These are phyloP conservation scores for Xylariaceae sp. DNA, from an alignment of 2,329 filamentous ascomycete genomes.

Conservation along the genomic window DNA sequence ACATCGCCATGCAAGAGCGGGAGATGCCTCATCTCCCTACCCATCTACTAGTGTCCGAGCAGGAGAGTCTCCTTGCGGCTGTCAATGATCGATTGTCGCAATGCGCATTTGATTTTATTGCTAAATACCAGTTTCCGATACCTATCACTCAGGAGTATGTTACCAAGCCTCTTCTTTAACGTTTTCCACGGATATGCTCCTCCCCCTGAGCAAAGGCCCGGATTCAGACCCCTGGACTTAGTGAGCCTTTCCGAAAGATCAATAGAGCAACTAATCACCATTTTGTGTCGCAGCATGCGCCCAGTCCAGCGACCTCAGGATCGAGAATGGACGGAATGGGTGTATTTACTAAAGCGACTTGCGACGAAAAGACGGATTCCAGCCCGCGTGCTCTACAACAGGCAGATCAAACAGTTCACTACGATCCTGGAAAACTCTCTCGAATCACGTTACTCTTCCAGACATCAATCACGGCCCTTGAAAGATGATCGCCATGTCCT, in stretches of 20 bases:
- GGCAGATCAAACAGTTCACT: slow-evolving; percentile 86
- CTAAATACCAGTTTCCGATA: slow-evolving; percentile 86
- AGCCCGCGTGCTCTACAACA: slow-evolving; percentile 77
- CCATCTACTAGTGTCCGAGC: slow-evolving; percentile 76
- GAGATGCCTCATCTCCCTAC: slow-evolving; percentile 78
- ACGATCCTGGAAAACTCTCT: slow-evolving; percentile 83
- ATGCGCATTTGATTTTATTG: slow-evolving; percentile 85
- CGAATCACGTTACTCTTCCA: slow-evolving; percentile 80
- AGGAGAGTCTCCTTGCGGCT: slow-evolving; percentile 72
- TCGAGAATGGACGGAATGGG: slow-evolving; percentile 84
- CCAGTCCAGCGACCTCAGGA: slow-evolving; percentile 40
- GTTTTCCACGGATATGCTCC: not conserved
- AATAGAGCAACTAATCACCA: slow-evolving; percentile 4
- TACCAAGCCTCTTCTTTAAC: not conserved
- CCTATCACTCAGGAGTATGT: slow-evolving; percentile 64
- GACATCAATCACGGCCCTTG: slow-evolving; percentile 74
- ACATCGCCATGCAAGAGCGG: slow-evolving; percentile 70
- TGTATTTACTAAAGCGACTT: slow-evolving; percentile 77
- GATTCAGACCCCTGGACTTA: not conserved
- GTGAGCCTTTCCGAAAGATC: not conserved
- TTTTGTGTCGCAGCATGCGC: slow-evolving; percentile 48
- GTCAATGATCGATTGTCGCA: slow-evolving; percentile 81
- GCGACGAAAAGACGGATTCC: slow-evolving; percentile 83
- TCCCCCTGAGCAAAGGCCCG: not conserved
- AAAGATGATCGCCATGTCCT: slow-evolving; percentile 88